These are phyloP conservation scores for Ganoderma boninense DNA, from an alignment of 1,284 basidiomycete genomes.

Conservation along the genomic window DNA sequence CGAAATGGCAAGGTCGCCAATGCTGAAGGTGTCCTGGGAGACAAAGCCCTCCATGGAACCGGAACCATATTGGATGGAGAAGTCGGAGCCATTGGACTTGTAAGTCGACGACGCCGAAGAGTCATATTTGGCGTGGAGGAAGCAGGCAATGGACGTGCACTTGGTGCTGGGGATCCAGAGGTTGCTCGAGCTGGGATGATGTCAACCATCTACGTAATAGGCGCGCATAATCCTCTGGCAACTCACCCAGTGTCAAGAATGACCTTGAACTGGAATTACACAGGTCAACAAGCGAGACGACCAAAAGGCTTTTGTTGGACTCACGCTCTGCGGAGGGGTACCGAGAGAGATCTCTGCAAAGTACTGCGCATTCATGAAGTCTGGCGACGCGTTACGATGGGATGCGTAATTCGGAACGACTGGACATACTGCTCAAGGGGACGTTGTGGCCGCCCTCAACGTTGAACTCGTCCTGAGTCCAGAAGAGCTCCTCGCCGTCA, in stretches of 20 bases:
- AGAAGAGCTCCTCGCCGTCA: conserved; percentile 75
- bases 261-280: conserved; percentile 74
- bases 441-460: conserved; percentile 86
- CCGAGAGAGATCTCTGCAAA: conserved; percentile 91
- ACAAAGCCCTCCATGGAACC: conserved; percentile 98
- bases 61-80: conserved; percentile 96
- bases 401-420: conserved; percentile 1
- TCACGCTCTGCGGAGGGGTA: conserved; percentile 77
- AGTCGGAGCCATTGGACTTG: conserved; percentile 91
- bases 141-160: conserved; percentile 98
- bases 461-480: conserved; percentile 81
- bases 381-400: conserved; percentile 45
- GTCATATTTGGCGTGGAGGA: conserved; percentile 96
- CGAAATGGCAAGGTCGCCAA: conserved; percentile 87
- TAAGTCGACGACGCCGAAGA: conserved; percentile 85
- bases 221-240: conserved; percentile 31
- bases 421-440: conserved; percentile 85
- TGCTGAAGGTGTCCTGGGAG: conserved; percentile 84
- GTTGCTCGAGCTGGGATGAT: conserved; percentile 76
- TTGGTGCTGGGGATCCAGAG: conserved; percentile 91
- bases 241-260: conserved; percentile 84
- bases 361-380: conserved; percentile 99
- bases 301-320: conserved; percentile 35
- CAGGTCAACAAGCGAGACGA: conserved; percentile 5
- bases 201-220: conserved; percentile 22